A percentile compares a stretch with the other conserved stretches of the same genome.
Evolutionary conservation across 495 filamentous ascomycete species (phyloP).

Genomic region (Talaromyces ruber): DNA sequence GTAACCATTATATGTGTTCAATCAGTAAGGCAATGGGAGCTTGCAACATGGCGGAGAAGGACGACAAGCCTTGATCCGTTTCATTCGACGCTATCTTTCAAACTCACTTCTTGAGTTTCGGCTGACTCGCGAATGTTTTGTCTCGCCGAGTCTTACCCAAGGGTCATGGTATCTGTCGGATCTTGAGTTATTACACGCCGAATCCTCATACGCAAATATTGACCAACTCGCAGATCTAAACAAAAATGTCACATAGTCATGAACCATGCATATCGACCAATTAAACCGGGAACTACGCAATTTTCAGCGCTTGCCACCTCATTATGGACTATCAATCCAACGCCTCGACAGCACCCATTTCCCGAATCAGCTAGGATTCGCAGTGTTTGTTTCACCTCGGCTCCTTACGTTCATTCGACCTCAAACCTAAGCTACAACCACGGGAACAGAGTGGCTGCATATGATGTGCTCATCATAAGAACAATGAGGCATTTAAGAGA

Average conservation of each 20-base stretch:
- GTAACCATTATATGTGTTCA: too few species aligned
- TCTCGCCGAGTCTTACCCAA: neutral
- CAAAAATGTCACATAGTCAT: neutral
- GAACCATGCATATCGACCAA: neutral
- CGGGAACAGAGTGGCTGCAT: too few species aligned
- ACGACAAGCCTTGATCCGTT: too few species aligned
- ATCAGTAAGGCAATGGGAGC: too few species aligned
- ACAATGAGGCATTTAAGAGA: too few species aligned
- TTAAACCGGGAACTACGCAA: neutral
- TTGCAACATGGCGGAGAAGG: too few species aligned
- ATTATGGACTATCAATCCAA: neutral
- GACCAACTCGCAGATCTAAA: neutral
- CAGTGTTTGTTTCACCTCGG: neutral
- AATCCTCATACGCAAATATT: neutral
- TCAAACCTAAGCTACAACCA: too few species aligned
- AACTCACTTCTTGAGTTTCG: neutral
- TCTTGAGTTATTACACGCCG: neutral
- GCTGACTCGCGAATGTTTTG: neutral
- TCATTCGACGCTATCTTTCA: neutral
- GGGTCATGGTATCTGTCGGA: neutral
- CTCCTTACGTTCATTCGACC: too few species aligned
- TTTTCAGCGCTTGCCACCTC: neutral
- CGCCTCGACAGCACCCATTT: neutral
- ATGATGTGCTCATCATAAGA: too few species aligned
- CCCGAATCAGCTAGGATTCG: slow-evolving; percentile 8